Evolutionary conservation across 495 filamentous ascomycete genomes (phyloP), one percentile per base, ranked within the genome.

Genomic region (Neurospora sp.): DNA sequence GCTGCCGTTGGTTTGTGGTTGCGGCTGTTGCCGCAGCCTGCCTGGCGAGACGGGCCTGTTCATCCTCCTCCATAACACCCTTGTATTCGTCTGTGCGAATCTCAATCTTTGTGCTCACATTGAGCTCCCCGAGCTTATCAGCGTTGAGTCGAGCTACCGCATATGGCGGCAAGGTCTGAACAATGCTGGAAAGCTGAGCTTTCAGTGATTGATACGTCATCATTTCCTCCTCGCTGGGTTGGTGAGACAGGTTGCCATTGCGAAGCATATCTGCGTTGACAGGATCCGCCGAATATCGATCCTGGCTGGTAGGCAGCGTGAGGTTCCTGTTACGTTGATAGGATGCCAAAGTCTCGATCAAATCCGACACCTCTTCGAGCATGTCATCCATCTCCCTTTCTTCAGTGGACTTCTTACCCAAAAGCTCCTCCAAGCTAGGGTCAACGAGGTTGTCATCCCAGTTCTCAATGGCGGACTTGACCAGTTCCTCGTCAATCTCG

Each of bases 21-120:
- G 76, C 76, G 40, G 82, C 79, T 12, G 75, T 77, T 71, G 84
- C 81, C 7, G 81, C 76, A 10, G 81, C 81, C 68, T 81, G 76
- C 68, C 78, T 73, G 5, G 78, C 76, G n/a, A 78, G 76, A 10
- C 78, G 79, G 7, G 83, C 81, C 16, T 78, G 82, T 73, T 95
- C 92, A 75, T 97, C 94, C 78, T 94, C 92, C 77, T 97, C 94
- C 91, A 97, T 92, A 16, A 90, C 89, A 5, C 94, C 94, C 70
- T 85, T 87, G 74, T 92, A 92, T 77, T 92, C 88, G 48, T 89
- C 90, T 35, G 84, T 89, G 41, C 91, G 88, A 69, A 95, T 77
- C 72, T 93, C 81, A 39, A 97, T 88, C 82, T 90, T 93, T n/a
- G 89, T 91, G 81, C 91, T 94, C 77, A 98, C 89, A 71, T 90